These are phyloP conservation scores for Xylariaceae sp. DNA, from an alignment of 2,329 filamentous ascomycete genomes.

Conservation along the genomic window DNA sequence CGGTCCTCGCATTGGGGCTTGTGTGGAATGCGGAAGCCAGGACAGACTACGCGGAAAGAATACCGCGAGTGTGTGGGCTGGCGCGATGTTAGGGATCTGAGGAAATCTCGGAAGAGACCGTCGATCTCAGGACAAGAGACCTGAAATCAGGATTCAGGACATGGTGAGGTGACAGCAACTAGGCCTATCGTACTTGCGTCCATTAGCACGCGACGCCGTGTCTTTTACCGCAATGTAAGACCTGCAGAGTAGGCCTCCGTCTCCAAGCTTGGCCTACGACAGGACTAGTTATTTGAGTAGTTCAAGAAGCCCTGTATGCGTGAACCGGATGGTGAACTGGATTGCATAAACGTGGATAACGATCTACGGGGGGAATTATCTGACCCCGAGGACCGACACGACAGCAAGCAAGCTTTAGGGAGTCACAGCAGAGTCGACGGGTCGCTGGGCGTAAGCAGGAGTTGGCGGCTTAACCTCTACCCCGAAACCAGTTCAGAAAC, in stretches of 20 bases:
- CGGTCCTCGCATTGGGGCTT: neutral
- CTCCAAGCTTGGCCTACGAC: neutral
- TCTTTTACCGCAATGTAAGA: neutral
- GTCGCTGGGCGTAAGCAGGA: too few species aligned
- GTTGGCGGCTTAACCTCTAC: too few species aligned
- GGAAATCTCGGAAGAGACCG: neutral
- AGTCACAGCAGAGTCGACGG: too few species aligned
- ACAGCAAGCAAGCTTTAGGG: neutral
- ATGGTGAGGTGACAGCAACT: neutral
- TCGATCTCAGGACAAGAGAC: neutral
- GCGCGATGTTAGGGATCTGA: neutral
- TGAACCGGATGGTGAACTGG: neutral
- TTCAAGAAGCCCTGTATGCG: neutral
- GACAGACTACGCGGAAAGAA: constrained; percentile 7
- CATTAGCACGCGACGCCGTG: neutral
- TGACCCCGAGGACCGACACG: neutral
- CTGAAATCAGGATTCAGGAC: neutral
- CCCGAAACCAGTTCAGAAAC: too few species aligned
- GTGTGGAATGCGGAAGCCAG: neutral
- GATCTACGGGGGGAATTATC: neutral
- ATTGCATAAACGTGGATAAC: neutral
- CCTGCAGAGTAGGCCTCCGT: neutral
- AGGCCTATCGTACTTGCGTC: neutral
- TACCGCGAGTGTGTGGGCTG: constrained; percentile 1
- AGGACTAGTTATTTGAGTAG: neutral